Percentiles rank a stretch among this genome's conserved stretches.
These are phyloP conservation scores for Curvularia hawaiiensis DNA, from an alignment of 2,329 filamentous ascomycete species.

Conservation along the genomic window DNA sequence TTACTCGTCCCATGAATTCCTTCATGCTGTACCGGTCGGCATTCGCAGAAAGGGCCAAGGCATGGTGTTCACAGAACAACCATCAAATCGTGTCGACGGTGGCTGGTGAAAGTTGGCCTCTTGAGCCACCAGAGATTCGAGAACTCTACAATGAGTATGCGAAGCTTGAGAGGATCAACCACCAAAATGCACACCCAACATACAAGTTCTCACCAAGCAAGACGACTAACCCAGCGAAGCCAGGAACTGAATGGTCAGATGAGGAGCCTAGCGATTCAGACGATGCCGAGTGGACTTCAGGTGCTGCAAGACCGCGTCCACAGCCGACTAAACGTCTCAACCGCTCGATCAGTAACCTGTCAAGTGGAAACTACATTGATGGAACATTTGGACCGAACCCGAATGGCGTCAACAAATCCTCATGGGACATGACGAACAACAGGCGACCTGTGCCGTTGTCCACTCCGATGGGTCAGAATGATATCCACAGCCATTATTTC, in stretches of 20 bases:
- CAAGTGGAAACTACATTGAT: slow-evolving; percentile 36
- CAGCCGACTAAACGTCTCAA: slow-evolving; percentile 34
- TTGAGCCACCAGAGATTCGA: slow-evolving; percentile 75
- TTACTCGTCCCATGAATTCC: slow-evolving; percentile 94
- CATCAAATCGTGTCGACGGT: slow-evolving; percentile 90
- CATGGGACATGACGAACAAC: slow-evolving; percentile 60
- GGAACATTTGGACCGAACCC: slow-evolving; percentile 36
- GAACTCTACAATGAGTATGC: slow-evolving; percentile 80
- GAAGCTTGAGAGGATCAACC: slow-evolving; percentile 80
- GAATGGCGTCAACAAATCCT: slow-evolving; percentile 50
- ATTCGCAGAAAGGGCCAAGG: slow-evolving; percentile 84
- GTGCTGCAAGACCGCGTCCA: slow-evolving; percentile 28
- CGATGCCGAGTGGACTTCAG: slow-evolving; percentile 47
- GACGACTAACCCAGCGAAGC: slow-evolving; percentile 54
- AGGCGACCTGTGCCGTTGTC: slow-evolving; percentile 54
- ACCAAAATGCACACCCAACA: slow-evolving; percentile 80
- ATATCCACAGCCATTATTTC: slow-evolving; percentile 57
- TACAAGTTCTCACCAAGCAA: slow-evolving; percentile 96
- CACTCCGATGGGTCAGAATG: slow-evolving; percentile 48
- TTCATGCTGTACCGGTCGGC: slow-evolving; percentile 98
- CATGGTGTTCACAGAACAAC: slow-evolving; percentile 82
- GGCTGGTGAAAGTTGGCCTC: slow-evolving; percentile 84
- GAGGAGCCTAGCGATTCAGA: slow-evolving; percentile 52
- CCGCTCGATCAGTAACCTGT: slow-evolving; percentile 32
- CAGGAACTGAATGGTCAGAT: slow-evolving; percentile 51